phyloP scores from a whole-genome alignment of 768 basidiomycete genomes.

The Rickenella mellea region DNA sequence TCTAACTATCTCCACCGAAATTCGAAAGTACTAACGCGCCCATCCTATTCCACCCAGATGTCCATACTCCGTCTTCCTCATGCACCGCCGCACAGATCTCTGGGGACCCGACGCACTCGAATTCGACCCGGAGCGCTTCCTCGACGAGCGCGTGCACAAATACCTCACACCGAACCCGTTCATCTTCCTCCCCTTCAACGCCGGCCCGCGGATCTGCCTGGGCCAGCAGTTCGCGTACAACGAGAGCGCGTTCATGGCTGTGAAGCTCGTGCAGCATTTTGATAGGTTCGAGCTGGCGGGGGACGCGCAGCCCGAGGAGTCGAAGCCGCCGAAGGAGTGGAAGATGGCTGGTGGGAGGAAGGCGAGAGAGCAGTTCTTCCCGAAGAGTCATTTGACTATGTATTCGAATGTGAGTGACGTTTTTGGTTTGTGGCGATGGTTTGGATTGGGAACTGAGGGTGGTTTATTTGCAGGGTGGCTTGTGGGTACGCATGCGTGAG shows the following conservation, averaged over 20 bases:
- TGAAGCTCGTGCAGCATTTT: slow-evolving; percentile 42
- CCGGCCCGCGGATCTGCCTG: slow-evolving; percentile 24
- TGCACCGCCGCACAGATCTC: slow-evolving; percentile 35
- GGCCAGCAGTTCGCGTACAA: slow-evolving; percentile 45
- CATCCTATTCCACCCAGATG: slow-evolving; percentile 6
- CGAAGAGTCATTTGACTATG: slow-evolving; percentile 32
- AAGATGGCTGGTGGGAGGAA: slow-evolving; percentile 15
- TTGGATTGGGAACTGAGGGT: neutral
- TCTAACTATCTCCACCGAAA: neutral
- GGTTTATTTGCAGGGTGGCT: neutral
- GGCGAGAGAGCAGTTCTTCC: slow-evolving; percentile 16
- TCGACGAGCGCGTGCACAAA: slow-evolving; percentile 45
- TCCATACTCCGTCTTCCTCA: slow-evolving; percentile 18
- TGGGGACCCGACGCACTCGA: slow-evolving; percentile 47
- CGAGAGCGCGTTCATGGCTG: slow-evolving; percentile 43
- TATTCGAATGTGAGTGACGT: slow-evolving; percentile 32
- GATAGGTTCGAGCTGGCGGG: slow-evolving; percentile 29
- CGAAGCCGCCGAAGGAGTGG: slow-evolving; percentile 22
- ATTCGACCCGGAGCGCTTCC: slow-evolving; percentile 60
- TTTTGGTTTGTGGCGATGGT: neutral
- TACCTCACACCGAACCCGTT: slow-evolving; percentile 51
- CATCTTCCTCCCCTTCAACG: slow-evolving; percentile 65
- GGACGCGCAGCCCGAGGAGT: slow-evolving; percentile 23
- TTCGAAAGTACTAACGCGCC: slow-evolving; percentile 24
- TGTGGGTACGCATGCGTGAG: neutral